Conservation (phyloP, 192 early-diverging fungal species). For the Glomus cerebriforme region DNA sequence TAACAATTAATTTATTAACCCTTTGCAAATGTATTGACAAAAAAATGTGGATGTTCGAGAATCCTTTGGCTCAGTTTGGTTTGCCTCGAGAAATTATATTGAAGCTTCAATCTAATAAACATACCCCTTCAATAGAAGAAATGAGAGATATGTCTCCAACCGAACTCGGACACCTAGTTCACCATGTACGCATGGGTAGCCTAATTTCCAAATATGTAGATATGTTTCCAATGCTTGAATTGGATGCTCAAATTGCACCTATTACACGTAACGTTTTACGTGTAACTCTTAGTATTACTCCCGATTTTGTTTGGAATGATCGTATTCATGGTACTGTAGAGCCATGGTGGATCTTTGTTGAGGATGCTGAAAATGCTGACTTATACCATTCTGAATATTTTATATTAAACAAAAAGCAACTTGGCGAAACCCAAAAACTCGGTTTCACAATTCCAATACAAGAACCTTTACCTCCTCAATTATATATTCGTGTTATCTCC, state of each 20-base stretch:
- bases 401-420: constrained; percentile 68
- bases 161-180: constrained; percentile 88
- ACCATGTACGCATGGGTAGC: constrained; percentile 75
- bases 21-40: constrained; percentile 87
- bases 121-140: constrained; percentile 56
- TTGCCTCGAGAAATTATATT: constrained; percentile 71
- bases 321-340: constrained; percentile 88
- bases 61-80: constrained; percentile 84
- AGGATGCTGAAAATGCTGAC: constrained; percentile 85
- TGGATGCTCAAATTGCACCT: constrained; percentile 83
- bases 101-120: constrained; percentile 67
- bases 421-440: constrained; percentile 68
- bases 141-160: constrained; percentile 82
- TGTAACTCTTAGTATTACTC: constrained; percentile 74
- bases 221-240: constrained; percentile 82
- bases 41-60: constrained; percentile 91
- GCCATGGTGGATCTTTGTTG: constrained; percentile 97
- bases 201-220: constrained; percentile 73
- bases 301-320: constrained; percentile 95
- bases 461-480: constrained; percentile 88
- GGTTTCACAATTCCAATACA: constrained; percentile 90
- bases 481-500: constrained; percentile 90
- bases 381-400: constrained; percentile 95
- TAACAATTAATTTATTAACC: constrained; percentile 72
- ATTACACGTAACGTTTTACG: constrained; percentile 92